Conservation (phyloP, 2,329 filamentous ascomycete species). For the Xylaria sp. region DNA sequence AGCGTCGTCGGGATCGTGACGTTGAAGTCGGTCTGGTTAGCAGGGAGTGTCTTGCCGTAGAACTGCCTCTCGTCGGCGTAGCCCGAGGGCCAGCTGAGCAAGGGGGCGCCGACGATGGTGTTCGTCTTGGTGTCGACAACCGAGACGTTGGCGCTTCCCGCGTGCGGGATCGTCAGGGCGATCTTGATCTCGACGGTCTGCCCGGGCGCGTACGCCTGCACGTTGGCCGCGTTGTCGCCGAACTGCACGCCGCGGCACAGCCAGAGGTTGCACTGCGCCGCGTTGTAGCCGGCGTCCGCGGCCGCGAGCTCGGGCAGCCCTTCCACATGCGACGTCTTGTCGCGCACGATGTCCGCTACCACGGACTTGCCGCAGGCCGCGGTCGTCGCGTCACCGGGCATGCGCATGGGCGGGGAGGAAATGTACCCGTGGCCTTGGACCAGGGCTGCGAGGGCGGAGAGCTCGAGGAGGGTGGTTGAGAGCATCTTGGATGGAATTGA, state of each 20-base stretch:
- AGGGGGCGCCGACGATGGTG: constrained; percentile 51
- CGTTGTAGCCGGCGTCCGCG: constrained; percentile 42
- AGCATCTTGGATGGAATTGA: constrained; percentile 37
- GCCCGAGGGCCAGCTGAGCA: constrained; percentile 46
- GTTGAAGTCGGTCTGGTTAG: constrained; percentile 48
- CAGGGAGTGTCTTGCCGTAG: constrained; percentile 44
- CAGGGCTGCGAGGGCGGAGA: constrained; percentile 42
- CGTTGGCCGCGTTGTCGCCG: constrained; percentile 53
- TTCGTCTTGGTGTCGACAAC: constrained; percentile 59
- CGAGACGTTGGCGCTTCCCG: constrained; percentile 60
- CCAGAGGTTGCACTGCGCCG: constrained; percentile 50
- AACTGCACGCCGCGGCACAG: constrained; percentile 56
- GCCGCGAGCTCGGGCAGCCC: constrained; percentile 49
- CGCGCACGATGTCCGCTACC: constrained; percentile 43
- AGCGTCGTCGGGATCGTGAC: constrained; percentile 47
- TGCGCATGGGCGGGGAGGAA: constrained; percentile 42
- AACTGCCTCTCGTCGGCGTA: constrained; percentile 48
- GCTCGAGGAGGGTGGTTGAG: constrained; percentile 33
- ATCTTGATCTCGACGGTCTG: constrained; percentile 56
- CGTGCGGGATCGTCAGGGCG: constrained; percentile 59
- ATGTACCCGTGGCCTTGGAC: constrained; percentile 47
- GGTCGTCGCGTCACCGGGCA: constrained; percentile 42
- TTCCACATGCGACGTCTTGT: constrained; percentile 50
- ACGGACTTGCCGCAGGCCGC: constrained; percentile 45
- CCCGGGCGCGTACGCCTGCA: constrained; percentile 55